Base-by-base conservation (phyloP, 2,329 filamentous ascomycete genomes). In the Xylariales sp. region DNA sequence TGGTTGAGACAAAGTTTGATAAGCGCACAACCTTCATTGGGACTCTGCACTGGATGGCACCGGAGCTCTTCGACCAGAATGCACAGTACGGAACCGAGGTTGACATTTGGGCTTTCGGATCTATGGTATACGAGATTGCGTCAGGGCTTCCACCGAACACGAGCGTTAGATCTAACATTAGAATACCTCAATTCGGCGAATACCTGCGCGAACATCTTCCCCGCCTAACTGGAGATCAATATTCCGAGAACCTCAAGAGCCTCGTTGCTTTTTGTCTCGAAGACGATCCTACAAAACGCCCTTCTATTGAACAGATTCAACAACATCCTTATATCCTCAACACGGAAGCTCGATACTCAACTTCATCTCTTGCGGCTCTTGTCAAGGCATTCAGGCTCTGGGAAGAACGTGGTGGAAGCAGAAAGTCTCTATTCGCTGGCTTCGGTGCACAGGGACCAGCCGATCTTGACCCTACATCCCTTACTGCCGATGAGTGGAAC, bases 11-110 rank as follows among this genome's bases (percentile, higher is more conserved):
- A 49, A 90, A 92, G 72, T 86, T 90, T 62, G 90, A 92, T 74
- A 96, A 96, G 80, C 85, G 92, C 61, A 90, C 90, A 3, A 95
- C 93, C 0, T 90, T 95, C 56, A 91, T 95, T 64, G 93, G 93
- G 28, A 96, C 93, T 0, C 90, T 91, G 3, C 90, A 94, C 78
- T 96, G 92, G 91, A 94, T 96, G 92, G 91, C 93, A 0, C 92
- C 91, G 0, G 93, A 96, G 74, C 84, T 95, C 12, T 90, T 92
- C 72, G 87, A 90, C 65, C 83, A 86, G 45, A 83, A 86, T 3
- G 83, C 86, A 9, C 88, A 89, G 5, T 92, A 92, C 76, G 90
- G 90, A 66, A 90, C 89, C 14, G 90, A 91, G 74, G 89, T 91
- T 50, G 93, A 96, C 73, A 93, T 94, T 58, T 96, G 93, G 93